phyloP scores from a whole-genome alignment of 805 yeast genomes.

The Wickerhamomyces alni region DNA sequence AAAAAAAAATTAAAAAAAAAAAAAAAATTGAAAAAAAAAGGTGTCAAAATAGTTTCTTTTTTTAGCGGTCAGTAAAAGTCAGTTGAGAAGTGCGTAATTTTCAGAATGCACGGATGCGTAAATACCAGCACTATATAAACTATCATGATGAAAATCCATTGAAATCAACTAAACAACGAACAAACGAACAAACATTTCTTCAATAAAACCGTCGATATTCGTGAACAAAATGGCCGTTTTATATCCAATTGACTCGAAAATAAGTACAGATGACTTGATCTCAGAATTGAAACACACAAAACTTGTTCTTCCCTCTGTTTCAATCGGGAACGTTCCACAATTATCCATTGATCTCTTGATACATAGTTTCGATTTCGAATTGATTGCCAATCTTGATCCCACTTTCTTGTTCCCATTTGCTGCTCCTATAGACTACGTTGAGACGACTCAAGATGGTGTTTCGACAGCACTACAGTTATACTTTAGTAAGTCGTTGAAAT shows the following conservation, averaged over 20 bases:
- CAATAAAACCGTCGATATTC: no score
- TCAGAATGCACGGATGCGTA: conserved; percentile 1
- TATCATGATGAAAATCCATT: no score
- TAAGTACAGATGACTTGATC: neutral
- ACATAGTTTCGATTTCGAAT: conserved; percentile 48
- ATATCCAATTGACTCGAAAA: neutral
- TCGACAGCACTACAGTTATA: conserved; percentile 67
- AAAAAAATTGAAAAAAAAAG: neutral
- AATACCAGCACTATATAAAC: neutral
- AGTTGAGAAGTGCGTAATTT: conserved; percentile 3
- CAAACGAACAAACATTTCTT: no score
- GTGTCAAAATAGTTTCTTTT: no score
- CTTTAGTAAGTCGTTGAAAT: conserved; percentile 29
- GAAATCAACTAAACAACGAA: no score
- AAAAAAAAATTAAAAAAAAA: conserved; percentile 5
- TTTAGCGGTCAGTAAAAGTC: no score
- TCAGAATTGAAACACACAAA: conserved; percentile 27
- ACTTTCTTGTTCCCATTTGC: conserved; percentile 71
- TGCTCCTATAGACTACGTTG: conserved; percentile 61
- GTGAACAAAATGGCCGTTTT: neutral
- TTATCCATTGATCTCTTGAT: conserved; percentile 67
- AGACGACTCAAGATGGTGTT: conserved; percentile 21
- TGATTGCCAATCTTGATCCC: conserved; percentile 54
- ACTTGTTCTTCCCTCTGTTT: conserved; percentile 71
- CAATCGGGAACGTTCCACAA: conserved; percentile 90